Percentiles rank a stretch among this genome's conserved stretches.
Evolutionary conservation across 495 filamentous ascomycete genomes (phyloP).

Genomic region (Xylaria telfairii): DNA sequence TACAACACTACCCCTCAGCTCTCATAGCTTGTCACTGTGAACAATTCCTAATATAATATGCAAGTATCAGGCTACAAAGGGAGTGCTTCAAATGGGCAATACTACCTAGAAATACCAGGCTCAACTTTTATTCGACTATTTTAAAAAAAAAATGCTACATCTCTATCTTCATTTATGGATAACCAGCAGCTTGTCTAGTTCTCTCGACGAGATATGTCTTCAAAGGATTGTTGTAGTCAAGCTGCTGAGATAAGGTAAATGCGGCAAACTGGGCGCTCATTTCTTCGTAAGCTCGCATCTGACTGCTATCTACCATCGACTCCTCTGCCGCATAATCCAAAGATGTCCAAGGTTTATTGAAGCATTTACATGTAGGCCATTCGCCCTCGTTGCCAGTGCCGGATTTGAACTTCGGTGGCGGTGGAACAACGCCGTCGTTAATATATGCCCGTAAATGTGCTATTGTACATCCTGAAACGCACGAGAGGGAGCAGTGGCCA

Average conservation of each 20-base stretch:
- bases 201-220: constrained; percentile 18
- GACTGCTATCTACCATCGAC: neutral
- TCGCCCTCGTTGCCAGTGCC: constrained; percentile 37
- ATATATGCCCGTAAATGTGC: constrained; percentile 47
- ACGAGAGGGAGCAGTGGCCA: constrained; percentile 52
- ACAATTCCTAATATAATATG: no score
- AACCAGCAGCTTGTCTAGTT: neutral
- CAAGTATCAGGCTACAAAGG: no score
- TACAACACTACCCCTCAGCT: no score
- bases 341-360: constrained; percentile 44
- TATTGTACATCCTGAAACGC: constrained; percentile 49
- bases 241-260: constrained; percentile 13
- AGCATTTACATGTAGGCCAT: constrained; percentile 48
- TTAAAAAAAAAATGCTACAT: neutral
- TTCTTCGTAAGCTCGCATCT: constrained; percentile 17
- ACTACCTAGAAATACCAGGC: neutral
- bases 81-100: no score
- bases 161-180: neutral
- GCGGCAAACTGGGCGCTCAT: constrained; percentile 17
- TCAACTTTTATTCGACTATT: neutral
- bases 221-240: constrained; percentile 23
- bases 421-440: constrained; percentile 46
- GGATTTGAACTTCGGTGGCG: constrained; percentile 39
- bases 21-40: no score
- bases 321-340: neutral